A percentile compares a stretch with the other conserved stretches of the same genome.
phyloP scores from a whole-genome alignment of 2,329 filamentous ascomycete genomes.

The Penicillium digitatum region DNA sequence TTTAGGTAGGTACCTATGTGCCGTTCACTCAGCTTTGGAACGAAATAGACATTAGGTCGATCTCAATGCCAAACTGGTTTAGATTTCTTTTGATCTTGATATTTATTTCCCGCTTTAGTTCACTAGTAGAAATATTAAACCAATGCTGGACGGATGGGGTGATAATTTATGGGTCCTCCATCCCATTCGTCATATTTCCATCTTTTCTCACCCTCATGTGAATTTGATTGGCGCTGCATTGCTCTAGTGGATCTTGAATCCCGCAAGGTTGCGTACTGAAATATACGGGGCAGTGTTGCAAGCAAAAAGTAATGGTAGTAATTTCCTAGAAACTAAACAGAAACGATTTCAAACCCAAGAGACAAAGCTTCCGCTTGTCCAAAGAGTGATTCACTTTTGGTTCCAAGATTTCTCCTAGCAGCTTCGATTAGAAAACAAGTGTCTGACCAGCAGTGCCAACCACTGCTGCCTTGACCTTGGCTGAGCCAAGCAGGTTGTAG shows the following conservation, averaged over 20 bases:
- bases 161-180: background rate
- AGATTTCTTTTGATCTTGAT: background rate
- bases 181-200: background rate
- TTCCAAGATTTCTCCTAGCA: background rate
- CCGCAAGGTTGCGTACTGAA: too few relatives aligned
- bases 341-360: background rate
- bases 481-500: slow-evolving; percentile 52
- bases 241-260: background rate
- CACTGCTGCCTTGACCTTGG: slow-evolving; percentile 47
- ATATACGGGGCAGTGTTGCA: background rate
- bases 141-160: background rate
- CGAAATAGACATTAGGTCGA: background rate
- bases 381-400: background rate
- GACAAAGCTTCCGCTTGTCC: background rate
- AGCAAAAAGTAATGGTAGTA: background rate
- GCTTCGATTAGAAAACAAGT: slow-evolving; percentile 27
- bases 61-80: background rate
- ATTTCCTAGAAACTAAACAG: background rate
- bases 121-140: background rate
- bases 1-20: background rate
- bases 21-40: background rate
- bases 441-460: slow-evolving; percentile 36
- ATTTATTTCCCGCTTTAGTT: background rate
- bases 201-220: background rate
- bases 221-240: background rate